Base-by-base conservation (phyloP, 2,329 filamentous ascomycete genomes). In the Penicillium sp. region DNA sequence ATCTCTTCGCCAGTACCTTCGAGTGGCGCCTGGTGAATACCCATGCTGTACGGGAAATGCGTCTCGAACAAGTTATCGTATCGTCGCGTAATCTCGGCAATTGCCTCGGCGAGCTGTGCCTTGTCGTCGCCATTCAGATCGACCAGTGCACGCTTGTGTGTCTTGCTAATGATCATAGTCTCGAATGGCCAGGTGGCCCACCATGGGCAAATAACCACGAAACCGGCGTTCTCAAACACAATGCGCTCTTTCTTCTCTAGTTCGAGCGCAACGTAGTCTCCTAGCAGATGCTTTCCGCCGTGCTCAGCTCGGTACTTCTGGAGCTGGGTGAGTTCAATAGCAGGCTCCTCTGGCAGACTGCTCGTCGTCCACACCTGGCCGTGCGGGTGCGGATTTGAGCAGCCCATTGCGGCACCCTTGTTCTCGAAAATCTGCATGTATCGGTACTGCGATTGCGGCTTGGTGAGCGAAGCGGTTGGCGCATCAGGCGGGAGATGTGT, bases 391-490 rank as follows among this genome's bases (percentile, higher is more conserved):
- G 94, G 94, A 72, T 99, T 99, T 1, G 93, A 97, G 79, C 94
- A 99, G 52, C 94, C 94, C 94, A 99, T 99, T 11, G 93, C 91
- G 1, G 89, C 86, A 52, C 94, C 94, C 76, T 99, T 99, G 79
- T 99, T 99, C 77, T 99, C 94, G 61, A 99, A 99, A 62, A 99
- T 97, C 71, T 99, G 94, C 92, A 99, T 97, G 76, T 96, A 97
- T 54, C 89, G 85, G 66, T 96, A 91, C 74, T 96, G 90, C 53
- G 89, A 83, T 52, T 81, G 84, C 4, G 91, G 87, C 26, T 76
- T 74, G 7, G 75, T 64, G 18, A 82, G 69, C 49, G 67, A 68
- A 21, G 75, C 71, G 12, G 77, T 73, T 9, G 77, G 72, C 21
- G 76, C 74, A 38, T 77, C 70, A 8, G 79, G 76, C 6, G 79